Evolutionary conservation across 345 rosid species (phyloP), one percentile per base, ranked within the genome.

Genomic region (Lenwebbia sp.): DNA sequence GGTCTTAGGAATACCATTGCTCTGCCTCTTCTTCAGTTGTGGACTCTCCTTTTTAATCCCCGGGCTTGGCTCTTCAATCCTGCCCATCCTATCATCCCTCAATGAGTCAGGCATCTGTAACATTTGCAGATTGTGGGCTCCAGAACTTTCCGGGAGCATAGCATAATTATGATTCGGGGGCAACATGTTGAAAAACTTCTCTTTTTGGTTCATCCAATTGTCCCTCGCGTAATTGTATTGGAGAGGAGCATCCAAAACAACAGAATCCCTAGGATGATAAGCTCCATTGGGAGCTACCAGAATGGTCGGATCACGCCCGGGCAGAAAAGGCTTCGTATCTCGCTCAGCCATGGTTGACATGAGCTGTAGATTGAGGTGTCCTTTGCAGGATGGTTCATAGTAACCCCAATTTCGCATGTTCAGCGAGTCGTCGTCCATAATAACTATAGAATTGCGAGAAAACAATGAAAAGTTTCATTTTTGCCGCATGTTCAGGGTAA

Each of bases 361-460:
- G 83, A 95, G 95, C 90, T 96, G 99, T 88, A 96, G 95, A 89
- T 94, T 90, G 12, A 94, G 90, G 86, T 92, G 94, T 70, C 92
- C 95, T 50, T 93, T 96, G 87, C 92, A 92, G 83, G 95, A 91
- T 7, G 94, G 93, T 83, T 95, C 98, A 91, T 94, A 95, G 87
- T 92, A 96, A 60, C 98, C 98, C 98, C 98, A 94, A 85, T 93
- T 93, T n/a, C 94, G 92, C 90, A 94, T 94, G 88, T 90, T 92
- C 93, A 95, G 86, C 2, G 95, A 94, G 87, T 94, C 96, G 8
- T 92, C 93, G 75, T 95, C 99, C 99, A 94, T 95, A 90, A 91
- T 74, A 89, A 84, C 93, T 91, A 84, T 86, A 83, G 94, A 92
- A 84, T 87, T 90, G 85, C 65, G 82, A n/a, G 25, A 87, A 83